Evolutionary conservation across 306 rosid species (phyloP).

Genomic region (Prinsepia uniflora): DNA sequence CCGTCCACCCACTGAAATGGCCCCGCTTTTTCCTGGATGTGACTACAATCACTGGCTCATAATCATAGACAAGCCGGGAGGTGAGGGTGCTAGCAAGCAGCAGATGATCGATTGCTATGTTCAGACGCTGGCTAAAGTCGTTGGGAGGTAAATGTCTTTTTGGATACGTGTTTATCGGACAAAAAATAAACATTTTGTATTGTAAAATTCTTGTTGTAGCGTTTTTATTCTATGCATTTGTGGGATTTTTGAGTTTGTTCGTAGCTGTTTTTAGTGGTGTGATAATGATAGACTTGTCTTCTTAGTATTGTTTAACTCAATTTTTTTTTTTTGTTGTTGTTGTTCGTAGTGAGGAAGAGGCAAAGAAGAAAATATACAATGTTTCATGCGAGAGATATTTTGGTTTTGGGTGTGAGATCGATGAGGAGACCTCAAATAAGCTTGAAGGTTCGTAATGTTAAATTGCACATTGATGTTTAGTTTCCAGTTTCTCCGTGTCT

Average conservation of each 20-base stretch:
- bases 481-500: not conserved
- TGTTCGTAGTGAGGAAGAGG: conserved; percentile 69
- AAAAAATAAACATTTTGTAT: not conserved
- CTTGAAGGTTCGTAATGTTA: conserved; percentile 53
- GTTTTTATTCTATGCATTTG: not conserved
- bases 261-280: not conserved
- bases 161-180: not conserved
- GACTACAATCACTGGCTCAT: conserved; percentile 97
- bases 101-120: conserved; percentile 82
- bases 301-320: not conserved
- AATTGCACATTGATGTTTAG: not conserved
- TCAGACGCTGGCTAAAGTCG: conserved; percentile 64
- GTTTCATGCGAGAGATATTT: conserved; percentile 86
- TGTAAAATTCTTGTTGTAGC: not conserved
- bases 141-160: conserved; percentile 51
- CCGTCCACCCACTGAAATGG: conserved; percentile 95
- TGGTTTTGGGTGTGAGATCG: conserved; percentile 89
- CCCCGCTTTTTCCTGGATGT: conserved; percentile 93
- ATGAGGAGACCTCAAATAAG: conserved; percentile 91
- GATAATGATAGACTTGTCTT: not conserved
- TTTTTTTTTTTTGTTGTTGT: not conserved
- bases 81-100: conserved; percentile 69
- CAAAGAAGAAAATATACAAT: conserved; percentile 85
- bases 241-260: not conserved
- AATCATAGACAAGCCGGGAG: conserved; percentile 91